Percentiles rank a stretch among this genome's conserved stretches.
Evolutionary conservation across 768 basidiomycete species (phyloP).

Genomic region (Rhodotorula graminis): DNA sequence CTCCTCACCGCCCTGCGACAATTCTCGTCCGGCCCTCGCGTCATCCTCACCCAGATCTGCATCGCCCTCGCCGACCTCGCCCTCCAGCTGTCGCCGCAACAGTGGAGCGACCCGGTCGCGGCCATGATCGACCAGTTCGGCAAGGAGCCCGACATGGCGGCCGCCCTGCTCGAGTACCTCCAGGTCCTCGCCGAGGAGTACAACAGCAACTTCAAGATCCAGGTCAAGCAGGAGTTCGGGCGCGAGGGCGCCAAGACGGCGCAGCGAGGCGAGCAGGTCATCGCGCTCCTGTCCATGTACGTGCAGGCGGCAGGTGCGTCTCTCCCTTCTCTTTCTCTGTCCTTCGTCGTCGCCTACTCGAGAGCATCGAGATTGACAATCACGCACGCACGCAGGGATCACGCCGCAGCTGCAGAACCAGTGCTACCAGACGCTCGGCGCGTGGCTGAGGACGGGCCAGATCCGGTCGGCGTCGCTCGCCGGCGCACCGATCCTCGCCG

Average conservation of each 20-base stretch:
- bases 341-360: neutral
- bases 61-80: conserved; percentile 85
- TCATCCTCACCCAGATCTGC: conserved; percentile 81
- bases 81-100: conserved; percentile 64
- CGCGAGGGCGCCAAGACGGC: conserved; percentile 47
- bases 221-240: conserved; percentile 37
- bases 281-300: conserved; percentile 80
- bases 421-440: conserved; percentile 75
- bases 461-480: conserved; percentile 61
- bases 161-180: conserved; percentile 79
- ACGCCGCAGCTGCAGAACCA: conserved; percentile 71
- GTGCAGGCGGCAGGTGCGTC: conserved; percentile 74
- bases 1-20: conserved; percentile 68
- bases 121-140: conserved; percentile 81
- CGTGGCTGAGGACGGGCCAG: conserved; percentile 86
- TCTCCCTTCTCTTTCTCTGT: neutral
- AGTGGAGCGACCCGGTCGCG: conserved; percentile 76
- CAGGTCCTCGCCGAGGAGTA: conserved; percentile 87
- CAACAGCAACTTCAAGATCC: conserved; percentile 57
- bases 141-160: conserved; percentile 73
- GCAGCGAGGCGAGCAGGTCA: conserved; percentile 61
- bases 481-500: conserved; percentile 71
- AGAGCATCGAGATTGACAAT: neutral
- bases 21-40: conserved; percentile 66
- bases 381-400: conserved; percentile 57